A percentile compares a stretch with the other conserved stretches of the same genome.
Evolutionary conservation across 495 filamentous ascomycete species (phyloP).

Genomic region (Podospora conica): DNA sequence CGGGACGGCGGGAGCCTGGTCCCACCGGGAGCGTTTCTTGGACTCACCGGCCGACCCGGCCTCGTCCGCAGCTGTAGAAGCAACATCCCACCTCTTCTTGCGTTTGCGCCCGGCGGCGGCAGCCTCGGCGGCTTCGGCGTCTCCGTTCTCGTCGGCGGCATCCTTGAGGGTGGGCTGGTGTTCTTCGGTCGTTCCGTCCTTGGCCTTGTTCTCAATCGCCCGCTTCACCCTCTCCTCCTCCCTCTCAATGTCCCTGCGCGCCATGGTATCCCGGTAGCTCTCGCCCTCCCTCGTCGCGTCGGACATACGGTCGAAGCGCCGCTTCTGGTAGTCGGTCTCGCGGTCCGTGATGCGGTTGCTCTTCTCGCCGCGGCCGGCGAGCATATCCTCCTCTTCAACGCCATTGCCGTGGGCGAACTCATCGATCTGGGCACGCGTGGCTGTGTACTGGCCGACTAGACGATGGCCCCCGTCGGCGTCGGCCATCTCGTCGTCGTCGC

Average conservation of each 20-base stretch:
- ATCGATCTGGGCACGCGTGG: constrained; percentile 81
- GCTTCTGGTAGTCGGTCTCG: constrained; percentile 97
- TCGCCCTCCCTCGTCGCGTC: constrained; percentile 55
- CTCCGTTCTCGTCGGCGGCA: constrained; percentile 57
- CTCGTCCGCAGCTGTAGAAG: constrained; percentile 43
- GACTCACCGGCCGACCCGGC: constrained; percentile 47
- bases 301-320: constrained; percentile 75
- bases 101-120: constrained; percentile 63
- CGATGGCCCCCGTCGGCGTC: constrained; percentile 66
- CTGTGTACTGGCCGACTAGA: constrained; percentile 95
- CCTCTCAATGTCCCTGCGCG: constrained; percentile 79
- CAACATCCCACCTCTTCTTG: constrained; percentile 91
- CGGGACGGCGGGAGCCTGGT: constrained; percentile 67
- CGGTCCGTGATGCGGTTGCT: constrained; percentile 82
- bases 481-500: constrained; percentile 79
- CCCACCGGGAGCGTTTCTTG: constrained; percentile 83
- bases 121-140: constrained; percentile 61
- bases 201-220: constrained; percentile 67
- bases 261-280: constrained; percentile 90
- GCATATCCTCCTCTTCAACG: constrained; percentile 86
- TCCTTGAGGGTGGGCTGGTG: constrained; percentile 63
- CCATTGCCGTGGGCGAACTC: constrained; percentile 84
- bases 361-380: constrained; percentile 76
- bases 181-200: constrained; percentile 52
- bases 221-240: constrained; percentile 86